Base-by-base conservation (phyloP, 345 rosid species). In the Murraya koenigii region DNA sequence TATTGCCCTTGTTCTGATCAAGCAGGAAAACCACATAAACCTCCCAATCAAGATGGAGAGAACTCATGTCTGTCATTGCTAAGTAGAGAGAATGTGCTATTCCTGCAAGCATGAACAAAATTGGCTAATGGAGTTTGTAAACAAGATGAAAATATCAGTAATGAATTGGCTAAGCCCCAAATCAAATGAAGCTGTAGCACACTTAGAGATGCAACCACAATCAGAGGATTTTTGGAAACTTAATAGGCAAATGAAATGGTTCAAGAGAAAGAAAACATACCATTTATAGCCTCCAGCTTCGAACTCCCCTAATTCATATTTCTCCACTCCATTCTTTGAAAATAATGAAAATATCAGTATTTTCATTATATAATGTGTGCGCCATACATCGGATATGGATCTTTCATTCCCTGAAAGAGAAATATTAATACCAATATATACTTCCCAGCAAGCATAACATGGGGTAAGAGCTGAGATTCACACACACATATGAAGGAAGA, bases 271-370 rank as follows among this genome's bases (percentile, higher is more conserved):
- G 47, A 41, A 41, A 41, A 41, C 47, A 41, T 80, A 91, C 94
- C 97, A 93, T 87, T 86, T 89, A 85, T 82, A 88, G 75, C 95
- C 97, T 62, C 89, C 87, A 20, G 97, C 94, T 84, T 87, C 88
- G 80, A 93, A 93, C 75, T 76, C 83, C 38, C 76, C 87, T 2
- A 93, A 85, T 87, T 91, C 97, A 63, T 90, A 91, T 69, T 84
- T 93, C 28, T 87, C 89, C 44, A 84, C 60, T 28, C 77, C 69
- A 81, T 75, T 80, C 74, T 86, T 87, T 36, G 81, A 8, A 35
- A 89, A 86, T 75, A 80, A 75, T 28, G 92, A 90, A 77, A 84
- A 89, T 11, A 78, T 81, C 75, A 90, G 85, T 65, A 93, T 82
- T 71, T 82, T 88, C 73, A 90, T 69, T 13, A 60, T 44, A 85